phyloP scores from a whole-genome alignment of 345 rosid genomes.

The Bretschneidera sinensis region DNA sequence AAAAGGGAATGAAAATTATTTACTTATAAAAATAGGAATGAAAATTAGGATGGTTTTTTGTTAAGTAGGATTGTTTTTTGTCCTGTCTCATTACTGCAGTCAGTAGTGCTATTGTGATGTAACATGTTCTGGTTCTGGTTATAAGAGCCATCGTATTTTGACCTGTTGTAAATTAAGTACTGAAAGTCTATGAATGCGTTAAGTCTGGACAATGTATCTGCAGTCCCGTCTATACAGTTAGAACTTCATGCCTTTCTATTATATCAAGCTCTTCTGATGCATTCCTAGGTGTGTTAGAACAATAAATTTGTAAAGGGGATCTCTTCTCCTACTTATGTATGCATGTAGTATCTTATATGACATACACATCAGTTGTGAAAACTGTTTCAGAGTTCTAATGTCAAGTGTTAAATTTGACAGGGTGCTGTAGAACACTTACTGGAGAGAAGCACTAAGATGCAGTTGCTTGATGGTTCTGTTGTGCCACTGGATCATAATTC shows the following conservation, averaged over 20 bases:
- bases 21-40: too few species aligned
- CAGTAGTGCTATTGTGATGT: too few species aligned
- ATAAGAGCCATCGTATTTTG: neutral
- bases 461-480: constrained; percentile 63
- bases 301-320: too few species aligned
- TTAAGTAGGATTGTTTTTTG: too few species aligned
- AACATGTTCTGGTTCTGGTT: neutral
- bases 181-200: neutral
- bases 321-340: neutral
- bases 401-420: constrained; percentile 22
- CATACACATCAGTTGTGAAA: too few species aligned
- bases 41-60: too few species aligned
- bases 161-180: neutral
- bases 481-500: constrained; percentile 40
- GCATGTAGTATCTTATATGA: neutral
- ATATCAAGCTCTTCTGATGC: too few species aligned
- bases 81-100: too few species aligned
- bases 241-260: too few species aligned
- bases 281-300: too few species aligned
- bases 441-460: constrained; percentile 59
- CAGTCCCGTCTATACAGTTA: neutral
- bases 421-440: constrained; percentile 73
- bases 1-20: too few species aligned
- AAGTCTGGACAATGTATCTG: neutral
- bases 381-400: neutral